Conservation (phyloP, 257 asterid genomes). For the Nicotiana tabacum region DNA sequence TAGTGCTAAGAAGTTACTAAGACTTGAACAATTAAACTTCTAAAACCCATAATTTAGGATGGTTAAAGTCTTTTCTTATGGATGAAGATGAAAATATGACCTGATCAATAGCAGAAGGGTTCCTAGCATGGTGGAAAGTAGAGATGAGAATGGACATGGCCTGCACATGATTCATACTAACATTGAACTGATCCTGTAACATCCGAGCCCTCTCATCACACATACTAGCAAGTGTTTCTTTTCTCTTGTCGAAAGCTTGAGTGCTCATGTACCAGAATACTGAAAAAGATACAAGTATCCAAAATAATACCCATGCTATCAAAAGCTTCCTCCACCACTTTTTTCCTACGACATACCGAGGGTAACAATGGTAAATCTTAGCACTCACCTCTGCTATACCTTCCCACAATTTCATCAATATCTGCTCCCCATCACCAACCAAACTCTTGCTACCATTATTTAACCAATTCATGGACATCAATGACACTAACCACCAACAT, state of each 20-base stretch:
- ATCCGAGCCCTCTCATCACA: conserved; percentile 97
- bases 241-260: conserved; percentile 64
- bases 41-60: neutral
- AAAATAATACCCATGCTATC: conserved; percentile 41
- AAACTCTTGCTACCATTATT: conserved; percentile 58
- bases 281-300: conserved; percentile 34
- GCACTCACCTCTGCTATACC: conserved; percentile 39
- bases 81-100: conserved; percentile 24
- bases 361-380: conserved; percentile 52
- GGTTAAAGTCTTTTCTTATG: too few species aligned
- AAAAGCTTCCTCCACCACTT: conserved; percentile 60
- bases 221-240: conserved; percentile 82
- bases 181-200: conserved; percentile 97
- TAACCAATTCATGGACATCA: conserved; percentile 66
- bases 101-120: conserved; percentile 93
- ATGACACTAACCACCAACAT: conserved; percentile 65
- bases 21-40: neutral
- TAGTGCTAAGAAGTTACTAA: neutral
- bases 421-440: conserved; percentile 48
- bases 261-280: conserved; percentile 55
- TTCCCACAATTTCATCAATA: conserved; percentile 61
- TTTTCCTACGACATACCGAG: conserved; percentile 50
- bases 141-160: conserved; percentile 94
- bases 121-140: conserved; percentile 81
- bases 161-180: conserved; percentile 90